These are phyloP conservation scores for Lobosporangium transversale DNA, from an alignment of 192 early-diverging fungal genomes.

Conservation along the genomic window DNA sequence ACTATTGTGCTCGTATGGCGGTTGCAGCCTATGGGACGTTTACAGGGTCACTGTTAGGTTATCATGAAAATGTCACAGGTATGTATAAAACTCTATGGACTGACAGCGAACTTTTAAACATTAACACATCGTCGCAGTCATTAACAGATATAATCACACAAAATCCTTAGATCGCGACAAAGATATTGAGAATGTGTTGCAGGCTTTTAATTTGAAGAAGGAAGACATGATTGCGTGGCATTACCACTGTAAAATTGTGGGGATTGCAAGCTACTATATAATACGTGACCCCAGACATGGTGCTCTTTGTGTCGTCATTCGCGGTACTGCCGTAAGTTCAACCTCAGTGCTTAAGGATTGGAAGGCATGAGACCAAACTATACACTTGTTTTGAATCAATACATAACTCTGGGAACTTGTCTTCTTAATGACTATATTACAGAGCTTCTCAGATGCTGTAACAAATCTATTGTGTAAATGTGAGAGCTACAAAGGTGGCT, in stretches of 20 bases:
- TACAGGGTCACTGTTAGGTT: slow-evolving; percentile 46
- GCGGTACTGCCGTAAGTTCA: slow-evolving; percentile 56
- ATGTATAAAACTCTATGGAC: slow-evolving; percentile 7
- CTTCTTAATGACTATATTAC: too few species aligned
- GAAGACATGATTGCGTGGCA: slow-evolving; percentile 57
- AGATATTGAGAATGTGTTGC: slow-evolving; percentile 48
- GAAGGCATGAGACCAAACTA: too few species aligned
- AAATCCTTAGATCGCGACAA: slow-evolving; percentile 38
- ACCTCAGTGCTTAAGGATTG: too few species aligned
- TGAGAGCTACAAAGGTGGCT: not conserved
- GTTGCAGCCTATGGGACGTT: slow-evolving; percentile 52
- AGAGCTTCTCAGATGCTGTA: not conserved
- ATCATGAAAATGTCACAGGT: slow-evolving; percentile 39
- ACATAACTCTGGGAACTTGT: too few species aligned
- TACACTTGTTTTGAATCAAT: too few species aligned
- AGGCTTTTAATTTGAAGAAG: slow-evolving; percentile 53
- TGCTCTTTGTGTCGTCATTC: slow-evolving; percentile 45
- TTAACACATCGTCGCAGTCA: not conserved
- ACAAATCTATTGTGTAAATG: not conserved
- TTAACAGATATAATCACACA: not conserved
- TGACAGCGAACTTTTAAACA: not conserved
- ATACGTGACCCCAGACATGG: slow-evolving; percentile 52
- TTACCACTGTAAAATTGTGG: slow-evolving; percentile 40
- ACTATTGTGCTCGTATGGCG: slow-evolving; percentile 44
- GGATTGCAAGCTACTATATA: slow-evolving; percentile 52